Conservation (phyloP, 805 yeast species). For the Kazachstania viticola region DNA sequence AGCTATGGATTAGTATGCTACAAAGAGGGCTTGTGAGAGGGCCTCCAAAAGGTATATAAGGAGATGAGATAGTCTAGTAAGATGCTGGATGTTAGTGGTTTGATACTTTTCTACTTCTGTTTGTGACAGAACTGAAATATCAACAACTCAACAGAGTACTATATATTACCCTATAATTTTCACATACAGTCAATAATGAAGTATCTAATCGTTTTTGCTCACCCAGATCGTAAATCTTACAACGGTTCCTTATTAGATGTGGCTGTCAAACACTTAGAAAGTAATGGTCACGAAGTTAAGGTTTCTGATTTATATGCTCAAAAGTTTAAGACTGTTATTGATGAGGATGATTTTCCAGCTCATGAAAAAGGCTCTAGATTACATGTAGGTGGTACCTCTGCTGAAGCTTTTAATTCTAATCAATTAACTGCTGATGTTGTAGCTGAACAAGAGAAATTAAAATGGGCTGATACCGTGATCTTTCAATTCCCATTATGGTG, state of each 20-base stretch:
- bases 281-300: constrained; percentile 19
- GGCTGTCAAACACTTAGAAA: constrained; percentile 10
- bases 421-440: constrained; percentile 20
- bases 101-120: no score
- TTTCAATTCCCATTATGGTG: constrained; percentile 25
- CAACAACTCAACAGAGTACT: no score
- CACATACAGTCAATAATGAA: no score
- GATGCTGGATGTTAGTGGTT: no score
- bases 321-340: constrained; percentile 16
- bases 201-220: constrained; percentile 20
- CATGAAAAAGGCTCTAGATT: constrained; percentile 9
- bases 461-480: constrained; percentile 23
- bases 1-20: no score
- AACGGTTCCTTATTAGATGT: constrained; percentile 14
- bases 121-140: no score
- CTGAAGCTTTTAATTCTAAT: constrained; percentile 5
- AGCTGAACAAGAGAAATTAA: constrained; percentile 19
- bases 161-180: no score
- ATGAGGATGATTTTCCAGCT: constrained; percentile 13
- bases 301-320: constrained; percentile 17
- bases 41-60: no score
- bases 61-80: no score
- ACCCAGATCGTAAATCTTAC: constrained; percentile 19
- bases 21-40: no score
- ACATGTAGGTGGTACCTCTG: constrained; percentile 11